A percentile compares a stretch with the other conserved stretches of the same genome.
phyloP scores from a whole-genome alignment of 2,329 filamentous ascomycete species.

The Zalaria obscura region DNA sequence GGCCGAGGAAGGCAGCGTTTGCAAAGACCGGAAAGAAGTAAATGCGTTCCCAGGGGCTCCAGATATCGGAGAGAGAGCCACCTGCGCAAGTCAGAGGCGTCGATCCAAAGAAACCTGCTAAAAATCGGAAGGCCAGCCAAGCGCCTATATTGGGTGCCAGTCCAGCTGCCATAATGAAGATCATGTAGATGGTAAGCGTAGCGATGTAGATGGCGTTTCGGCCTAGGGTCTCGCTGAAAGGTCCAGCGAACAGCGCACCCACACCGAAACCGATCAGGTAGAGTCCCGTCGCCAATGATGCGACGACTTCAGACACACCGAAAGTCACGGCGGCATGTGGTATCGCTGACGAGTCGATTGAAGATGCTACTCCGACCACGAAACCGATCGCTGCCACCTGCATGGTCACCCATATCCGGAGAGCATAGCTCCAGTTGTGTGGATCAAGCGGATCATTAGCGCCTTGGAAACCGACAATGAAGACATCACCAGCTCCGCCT shows the following conservation, averaged over 20 bases:
- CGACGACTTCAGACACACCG: slow-evolving; percentile 35
- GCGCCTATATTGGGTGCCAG: slow-evolving; percentile 32
- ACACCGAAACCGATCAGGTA: slow-evolving; percentile 28
- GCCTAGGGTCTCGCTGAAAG: slow-evolving; percentile 31
- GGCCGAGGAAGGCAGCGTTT: slow-evolving; percentile 27
- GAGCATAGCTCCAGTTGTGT: slow-evolving; percentile 20
- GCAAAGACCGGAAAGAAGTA: slow-evolving; percentile 37
- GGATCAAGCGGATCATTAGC: slow-evolving; percentile 20
- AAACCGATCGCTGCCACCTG: slow-evolving; percentile 30
- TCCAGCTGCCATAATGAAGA: slow-evolving; percentile 34
- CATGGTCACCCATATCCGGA: slow-evolving; percentile 18
- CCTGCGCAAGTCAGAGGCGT: slow-evolving; percentile 32
- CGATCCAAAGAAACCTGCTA: slow-evolving; percentile 34
- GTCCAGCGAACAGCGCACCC: slow-evolving; percentile 34
- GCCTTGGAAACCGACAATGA: slow-evolving; percentile 24
- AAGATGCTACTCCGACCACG: slow-evolving; percentile 36
- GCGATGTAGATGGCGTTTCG: slow-evolving; percentile 34
- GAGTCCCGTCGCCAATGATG: slow-evolving; percentile 29
- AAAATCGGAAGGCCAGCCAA: slow-evolving; percentile 34
- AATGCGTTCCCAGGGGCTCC: slow-evolving; percentile 31
- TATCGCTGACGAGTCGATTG: slow-evolving; percentile 37
- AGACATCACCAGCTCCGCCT: slow-evolving; percentile 22
- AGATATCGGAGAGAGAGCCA: slow-evolving; percentile 33
- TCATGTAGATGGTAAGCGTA: slow-evolving; percentile 31
- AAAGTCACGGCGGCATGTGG: slow-evolving; percentile 31